Base-by-base conservation (phyloP, 257 asterid species). In the Petunia axillaris region DNA sequence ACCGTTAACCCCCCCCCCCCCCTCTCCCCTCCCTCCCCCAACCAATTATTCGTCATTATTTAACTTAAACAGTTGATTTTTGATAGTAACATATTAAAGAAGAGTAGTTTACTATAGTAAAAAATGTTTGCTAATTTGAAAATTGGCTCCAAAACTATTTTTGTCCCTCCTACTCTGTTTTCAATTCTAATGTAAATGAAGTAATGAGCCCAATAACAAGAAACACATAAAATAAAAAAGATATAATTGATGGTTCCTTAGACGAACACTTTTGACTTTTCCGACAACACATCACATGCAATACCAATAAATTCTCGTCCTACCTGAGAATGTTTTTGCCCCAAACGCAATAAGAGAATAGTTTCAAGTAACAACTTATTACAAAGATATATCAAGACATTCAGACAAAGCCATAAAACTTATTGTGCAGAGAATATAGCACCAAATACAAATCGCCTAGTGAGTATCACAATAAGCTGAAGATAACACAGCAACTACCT, bases 261-360 rank as follows among this genome's bases (percentile, higher is more conserved):
- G 48, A 48, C 77, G 35, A 48, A 57, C 5, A 48, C 11, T 25
- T 25, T 25, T 48, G 43, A 48, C 44, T 25, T 48, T 48, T 71
- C n/a, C 1, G 50, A 13, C 25, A 71, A 71, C 44, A 71, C 44
- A 35, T 35, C 77, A 71, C 77, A 71, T 50, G 77, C 25, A 71
- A 35, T 50, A 48, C 44, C 11, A 71, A 71, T 10, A 71, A 35
- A 4, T 25, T 35, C 11, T 35, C 62, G 35, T 48, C 77, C 62
- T 11, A 71, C 11, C 35, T 35, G 60, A 44, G 77, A 48, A 35
- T 48, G 2, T 48, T 46, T 71, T 71, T 48, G 6, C 8, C 25
- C 11, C 10, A 48, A 70, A 25, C 35, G 5, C 48, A 57, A 44
- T 46, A 2, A 46, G 41, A 71, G 35, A 13, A 44, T 71, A 25